Evolutionary conservation across 1,284 basidiomycete genomes (phyloP).

Genomic region (Ustilago xerochloae): DNA sequence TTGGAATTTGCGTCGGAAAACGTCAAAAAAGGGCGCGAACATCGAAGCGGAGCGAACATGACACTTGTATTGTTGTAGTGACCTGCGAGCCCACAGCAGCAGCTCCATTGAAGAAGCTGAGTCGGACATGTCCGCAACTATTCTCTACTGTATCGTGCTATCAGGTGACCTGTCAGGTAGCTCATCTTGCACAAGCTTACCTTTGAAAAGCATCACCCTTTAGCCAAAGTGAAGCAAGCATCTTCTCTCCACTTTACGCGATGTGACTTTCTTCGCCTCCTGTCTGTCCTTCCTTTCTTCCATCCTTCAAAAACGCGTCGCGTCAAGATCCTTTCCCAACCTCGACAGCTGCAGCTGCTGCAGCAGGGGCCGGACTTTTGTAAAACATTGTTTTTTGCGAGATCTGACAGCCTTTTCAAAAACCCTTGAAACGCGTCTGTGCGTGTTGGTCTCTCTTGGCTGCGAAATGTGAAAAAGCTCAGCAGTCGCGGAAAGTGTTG

Average conservation of each 20-base stretch:
- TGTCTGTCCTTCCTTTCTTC: background rate
- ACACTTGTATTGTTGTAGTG: too few relatives aligned
- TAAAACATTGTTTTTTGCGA: background rate
- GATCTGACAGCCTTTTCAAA: background rate
- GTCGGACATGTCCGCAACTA: too few relatives aligned
- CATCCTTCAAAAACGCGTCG: constrained; percentile 10
- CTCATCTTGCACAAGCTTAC: too few relatives aligned
- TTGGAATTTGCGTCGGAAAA: background rate
- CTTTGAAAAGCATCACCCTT: background rate
- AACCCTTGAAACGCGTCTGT: too few relatives aligned
- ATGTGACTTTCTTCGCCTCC: background rate
- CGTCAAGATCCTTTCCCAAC: too few relatives aligned
- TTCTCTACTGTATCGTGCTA: too few relatives aligned
- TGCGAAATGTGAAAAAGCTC: too few relatives aligned
- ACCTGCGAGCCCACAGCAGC: too few relatives aligned
- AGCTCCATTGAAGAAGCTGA: too few relatives aligned
- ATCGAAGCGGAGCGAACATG: too few relatives aligned
- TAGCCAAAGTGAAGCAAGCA: background rate
- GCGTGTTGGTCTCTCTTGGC: too few relatives aligned
- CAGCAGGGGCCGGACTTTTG: background rate
- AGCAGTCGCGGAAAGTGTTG: too few relatives aligned
- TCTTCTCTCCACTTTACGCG: constrained; percentile 3
- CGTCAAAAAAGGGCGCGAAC: background rate
- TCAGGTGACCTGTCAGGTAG: background rate
- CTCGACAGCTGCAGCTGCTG: background rate